A percentile compares a stretch with the other conserved stretches of the same genome.
Evolutionary conservation across 1,284 basidiomycete species (phyloP).

Genomic region (Irpex sp.): DNA sequence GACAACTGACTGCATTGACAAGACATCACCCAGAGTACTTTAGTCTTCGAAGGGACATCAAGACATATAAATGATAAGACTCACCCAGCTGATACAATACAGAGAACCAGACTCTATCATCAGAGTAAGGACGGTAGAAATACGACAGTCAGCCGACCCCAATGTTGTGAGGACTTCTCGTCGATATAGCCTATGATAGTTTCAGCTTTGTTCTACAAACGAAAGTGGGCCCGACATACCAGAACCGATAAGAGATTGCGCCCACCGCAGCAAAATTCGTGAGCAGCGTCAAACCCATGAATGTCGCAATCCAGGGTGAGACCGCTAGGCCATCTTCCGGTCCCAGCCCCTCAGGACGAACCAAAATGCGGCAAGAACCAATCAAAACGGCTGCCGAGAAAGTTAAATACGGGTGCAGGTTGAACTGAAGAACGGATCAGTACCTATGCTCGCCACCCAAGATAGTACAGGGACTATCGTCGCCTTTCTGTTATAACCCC

Average conservation of each 20-base stretch:
- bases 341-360: not conserved
- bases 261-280: not conserved
- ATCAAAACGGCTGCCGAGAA: not conserved
- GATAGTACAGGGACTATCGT: not conserved
- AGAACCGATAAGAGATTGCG: not conserved
- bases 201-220: not conserved
- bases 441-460: not conserved
- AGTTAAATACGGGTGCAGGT: not conserved
- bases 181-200: not conserved
- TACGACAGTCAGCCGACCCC: not conserved
- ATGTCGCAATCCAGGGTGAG: not conserved
- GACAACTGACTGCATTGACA: not conserved
- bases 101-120: slow-evolving; percentile 1
- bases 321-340: not conserved
- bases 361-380: not conserved
- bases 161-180: not conserved
- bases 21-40: not conserved
- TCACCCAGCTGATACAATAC: slow-evolving; percentile 5
- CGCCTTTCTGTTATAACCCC: not conserved
- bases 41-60: no score
- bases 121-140: not conserved
- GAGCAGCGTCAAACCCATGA: slow-evolving; percentile 1
- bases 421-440: no score
- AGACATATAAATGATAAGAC: not conserved
- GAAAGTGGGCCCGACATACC: not conserved